These are phyloP conservation scores for Dalbergia cochinchinensis DNA, from an alignment of 306 rosid genomes.

Conservation along the genomic window DNA sequence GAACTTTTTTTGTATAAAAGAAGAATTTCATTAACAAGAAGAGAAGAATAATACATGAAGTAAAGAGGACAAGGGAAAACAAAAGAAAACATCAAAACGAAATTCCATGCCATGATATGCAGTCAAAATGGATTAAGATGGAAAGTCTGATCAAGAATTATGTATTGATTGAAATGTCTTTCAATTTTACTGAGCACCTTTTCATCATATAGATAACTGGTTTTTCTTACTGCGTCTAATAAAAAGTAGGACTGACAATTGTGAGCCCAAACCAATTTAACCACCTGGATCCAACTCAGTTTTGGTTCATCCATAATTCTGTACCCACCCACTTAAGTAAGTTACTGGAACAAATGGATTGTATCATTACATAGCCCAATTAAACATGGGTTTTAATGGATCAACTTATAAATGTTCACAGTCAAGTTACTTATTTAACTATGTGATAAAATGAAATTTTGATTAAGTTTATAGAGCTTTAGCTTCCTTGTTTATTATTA, in stretches of 20 bases:
- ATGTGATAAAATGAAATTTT: background rate
- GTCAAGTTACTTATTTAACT: background rate
- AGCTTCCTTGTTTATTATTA: background rate
- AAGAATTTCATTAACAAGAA: too few relatives aligned
- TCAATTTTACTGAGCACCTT: background rate
- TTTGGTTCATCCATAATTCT: background rate
- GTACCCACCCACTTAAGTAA: background rate
- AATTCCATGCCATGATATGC: slow-evolving; percentile 2
- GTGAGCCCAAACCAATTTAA: slow-evolving; percentile 1
- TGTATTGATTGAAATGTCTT: background rate
- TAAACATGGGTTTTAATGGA: slow-evolving; percentile 2
- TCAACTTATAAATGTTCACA: background rate
- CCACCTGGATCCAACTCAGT: slow-evolving; percentile 1
- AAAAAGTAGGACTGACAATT: background rate
- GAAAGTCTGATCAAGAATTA: background rate
- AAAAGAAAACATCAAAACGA: background rate
- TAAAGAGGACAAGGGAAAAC: too few relatives aligned
- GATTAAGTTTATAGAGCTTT: background rate
- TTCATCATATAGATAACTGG: background rate
- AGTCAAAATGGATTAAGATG: background rate
- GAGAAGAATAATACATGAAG: too few relatives aligned
- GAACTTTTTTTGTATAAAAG: background rate
- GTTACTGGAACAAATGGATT: slow-evolving; percentile 6
- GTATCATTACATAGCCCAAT: slow-evolving; percentile 22
- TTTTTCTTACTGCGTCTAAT: background rate